Evolutionary conservation across 495 filamentous ascomycete genomes (phyloP).

Genomic region (Talaromyces stipitatus): DNA sequence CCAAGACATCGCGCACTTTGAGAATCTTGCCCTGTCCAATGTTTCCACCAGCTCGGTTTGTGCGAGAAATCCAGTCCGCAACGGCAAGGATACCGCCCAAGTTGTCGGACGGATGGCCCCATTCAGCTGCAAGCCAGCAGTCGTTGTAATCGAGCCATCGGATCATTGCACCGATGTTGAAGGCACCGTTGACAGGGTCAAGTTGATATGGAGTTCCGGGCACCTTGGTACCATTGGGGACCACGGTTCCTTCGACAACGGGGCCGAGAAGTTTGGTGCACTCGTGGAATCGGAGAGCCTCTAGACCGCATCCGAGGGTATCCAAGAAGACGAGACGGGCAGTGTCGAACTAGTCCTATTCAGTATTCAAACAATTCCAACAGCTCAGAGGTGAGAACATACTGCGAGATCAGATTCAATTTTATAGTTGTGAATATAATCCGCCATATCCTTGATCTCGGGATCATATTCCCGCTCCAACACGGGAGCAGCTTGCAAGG

Average conservation of each 20-base stretch:
- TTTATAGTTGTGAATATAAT: conserved; percentile 86
- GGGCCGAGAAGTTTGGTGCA: conserved; percentile 95
- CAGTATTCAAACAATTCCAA: no score
- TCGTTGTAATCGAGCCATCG: conserved; percentile 99
- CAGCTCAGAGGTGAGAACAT: conserved; percentile 34
- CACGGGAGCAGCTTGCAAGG: conserved; percentile 32
- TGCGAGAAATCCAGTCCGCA: conserved; percentile 94
- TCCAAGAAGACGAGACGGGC: conserved; percentile 86
- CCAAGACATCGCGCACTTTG: conserved; percentile 81
- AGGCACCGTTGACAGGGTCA: conserved; percentile 90
- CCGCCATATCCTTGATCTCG: conserved; percentile 90
- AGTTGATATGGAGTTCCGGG: conserved; percentile 90
- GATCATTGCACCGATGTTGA: conserved; percentile 98
- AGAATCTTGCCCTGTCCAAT: conserved; percentile 79
- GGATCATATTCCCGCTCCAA: conserved; percentile 63
- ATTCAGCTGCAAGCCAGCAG: conserved; percentile 98
- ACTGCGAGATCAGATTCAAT: conserved; percentile 90
- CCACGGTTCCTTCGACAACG: conserved; percentile 80
- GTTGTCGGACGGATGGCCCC: conserved; percentile 98
- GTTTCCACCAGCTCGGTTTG: conserved; percentile 86
- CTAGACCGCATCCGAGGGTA: conserved; percentile 92
- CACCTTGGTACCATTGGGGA: conserved; percentile 88
- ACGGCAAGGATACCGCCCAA: conserved; percentile 91
- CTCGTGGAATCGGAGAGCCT: conserved; percentile 91
- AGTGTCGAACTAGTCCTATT: conserved; percentile 95